Evolutionary conservation across 2,329 filamentous ascomycete species (phyloP).

Genomic region (Diaporthe ampelina): DNA sequence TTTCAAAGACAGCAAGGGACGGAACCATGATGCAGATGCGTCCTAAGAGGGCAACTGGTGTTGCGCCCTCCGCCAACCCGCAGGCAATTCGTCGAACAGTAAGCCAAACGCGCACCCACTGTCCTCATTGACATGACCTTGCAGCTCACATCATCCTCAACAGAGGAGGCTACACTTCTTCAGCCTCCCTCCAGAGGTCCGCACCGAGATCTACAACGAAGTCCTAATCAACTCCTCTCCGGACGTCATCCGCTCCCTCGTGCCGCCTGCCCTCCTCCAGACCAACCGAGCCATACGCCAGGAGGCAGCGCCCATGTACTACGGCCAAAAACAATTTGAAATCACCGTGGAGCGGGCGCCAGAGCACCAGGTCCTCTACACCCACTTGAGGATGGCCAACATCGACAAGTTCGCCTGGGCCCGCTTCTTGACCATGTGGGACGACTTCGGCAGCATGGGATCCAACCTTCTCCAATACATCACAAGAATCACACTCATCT

Average conservation of each 20-base stretch:
- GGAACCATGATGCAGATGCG: no score
- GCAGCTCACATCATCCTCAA: no score
- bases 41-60: no score
- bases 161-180: not conserved
- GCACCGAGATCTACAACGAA: not conserved
- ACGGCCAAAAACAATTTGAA: not conserved
- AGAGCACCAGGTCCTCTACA: fast-evolving
- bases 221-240: not conserved
- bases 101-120: no score
- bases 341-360: not conserved
- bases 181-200: not conserved
- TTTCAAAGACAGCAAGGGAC: no score
- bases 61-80: no score
- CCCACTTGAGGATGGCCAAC: fast-evolving
- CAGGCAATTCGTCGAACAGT: no score
- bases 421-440: not conserved
- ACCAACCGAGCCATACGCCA: not conserved
- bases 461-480: not conserved
- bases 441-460: not conserved
- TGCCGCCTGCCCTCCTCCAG: not conserved
- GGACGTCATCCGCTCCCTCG: not conserved
- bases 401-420: not conserved
- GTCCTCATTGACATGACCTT: no score
- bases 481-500: not conserved
- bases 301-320: not conserved